Evolutionary conservation across 1,139 yeast species (phyloP), one percentile per base, ranked within the genome.

Genomic region (Scheffersomyces titani): DNA sequence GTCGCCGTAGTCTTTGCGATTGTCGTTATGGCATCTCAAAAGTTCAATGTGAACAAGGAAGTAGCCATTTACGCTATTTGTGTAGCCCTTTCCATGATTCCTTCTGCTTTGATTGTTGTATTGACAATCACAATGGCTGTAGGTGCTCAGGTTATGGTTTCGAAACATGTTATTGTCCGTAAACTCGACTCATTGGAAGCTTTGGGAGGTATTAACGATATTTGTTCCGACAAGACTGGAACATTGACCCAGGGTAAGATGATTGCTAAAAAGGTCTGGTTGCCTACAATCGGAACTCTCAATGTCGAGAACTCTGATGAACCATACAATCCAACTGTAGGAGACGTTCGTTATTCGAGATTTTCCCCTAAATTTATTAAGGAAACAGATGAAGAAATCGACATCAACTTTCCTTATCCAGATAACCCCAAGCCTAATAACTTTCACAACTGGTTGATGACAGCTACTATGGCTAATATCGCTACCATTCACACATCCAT

Each of bases 51-150:
- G 44, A 83, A 82, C 60, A 81, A 78, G 55, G 89, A 88, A 63
- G 94, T 90, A 45, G 94, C 93, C 21, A 87, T 89, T 55, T 90
- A 90, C 68, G 96, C 96, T 18, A 88, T 90, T 65, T 89, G 92
- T 72, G 91, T 88, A 54, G 94, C 94, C 1, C 77, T 89, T 52
- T 86, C 94, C 3, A 89, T 89, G 94, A 89, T 89, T 65, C 96
- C 96, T 2, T 89, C 93, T 3, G 87, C 93, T 0, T 79, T 90
- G 63, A 88, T 89, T 58, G 96, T 89, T 48, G 96, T 90, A 20
- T 81, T 90, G 59, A 89, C 96, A 18, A 89, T 90, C 60, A 89
- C 96, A 4, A 89, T 90, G 94, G 93, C 96, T 6, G 88, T 89
- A 59, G 96, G 96, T 22, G 90, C 96, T 47, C 88, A 87, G 64